phyloP scores from a whole-genome alignment of 768 basidiomycete genomes.

The Ramaria rubella region DNA sequence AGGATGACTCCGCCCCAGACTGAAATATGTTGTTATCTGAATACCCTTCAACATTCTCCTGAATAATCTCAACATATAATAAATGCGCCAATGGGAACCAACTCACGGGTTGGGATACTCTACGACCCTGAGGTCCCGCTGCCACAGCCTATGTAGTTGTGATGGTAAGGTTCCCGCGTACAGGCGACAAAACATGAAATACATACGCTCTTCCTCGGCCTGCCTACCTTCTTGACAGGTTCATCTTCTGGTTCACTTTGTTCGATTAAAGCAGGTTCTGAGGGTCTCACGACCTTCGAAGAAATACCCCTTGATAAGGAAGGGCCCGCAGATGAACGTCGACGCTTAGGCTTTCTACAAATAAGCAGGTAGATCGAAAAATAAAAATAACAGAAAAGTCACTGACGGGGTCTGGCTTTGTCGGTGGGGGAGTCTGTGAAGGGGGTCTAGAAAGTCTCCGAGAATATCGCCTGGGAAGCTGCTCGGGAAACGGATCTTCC shows the following conservation, averaged over 20 bases:
- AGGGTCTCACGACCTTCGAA: neutral
- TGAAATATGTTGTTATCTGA: constrained; percentile 89
- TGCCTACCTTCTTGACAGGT: constrained; percentile 52
- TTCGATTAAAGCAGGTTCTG: constrained; percentile 5
- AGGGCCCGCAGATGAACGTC: constrained; percentile 58
- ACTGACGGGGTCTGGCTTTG: constrained; percentile 52
- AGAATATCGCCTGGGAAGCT: constrained; percentile 48
- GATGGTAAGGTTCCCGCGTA: neutral
- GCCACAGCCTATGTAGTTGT: constrained; percentile 36
- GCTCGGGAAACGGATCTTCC: constrained; percentile 2
- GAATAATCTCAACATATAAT: neutral
- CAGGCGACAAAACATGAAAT: constrained; percentile 2
- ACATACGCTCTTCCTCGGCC: constrained; percentile 8
- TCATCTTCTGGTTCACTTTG: constrained; percentile 58
- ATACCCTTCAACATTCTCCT: constrained; percentile 54
- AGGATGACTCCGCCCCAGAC: constrained; percentile 84
- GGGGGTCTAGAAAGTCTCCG: constrained; percentile 58
- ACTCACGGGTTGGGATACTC: constrained; percentile 43
- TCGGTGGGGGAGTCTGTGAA: constrained; percentile 29
- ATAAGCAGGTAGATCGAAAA: constrained; percentile 16
- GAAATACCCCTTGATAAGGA: constrained; percentile 64
- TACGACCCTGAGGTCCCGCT: constrained; percentile 46
- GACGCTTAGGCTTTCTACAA: constrained; percentile 57
- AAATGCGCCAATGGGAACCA: constrained; percentile 10
- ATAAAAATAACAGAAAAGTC: neutral